Base-by-base conservation (phyloP, 73 alveolate genomes). In the Symbiodinium pilosum region DNA sequence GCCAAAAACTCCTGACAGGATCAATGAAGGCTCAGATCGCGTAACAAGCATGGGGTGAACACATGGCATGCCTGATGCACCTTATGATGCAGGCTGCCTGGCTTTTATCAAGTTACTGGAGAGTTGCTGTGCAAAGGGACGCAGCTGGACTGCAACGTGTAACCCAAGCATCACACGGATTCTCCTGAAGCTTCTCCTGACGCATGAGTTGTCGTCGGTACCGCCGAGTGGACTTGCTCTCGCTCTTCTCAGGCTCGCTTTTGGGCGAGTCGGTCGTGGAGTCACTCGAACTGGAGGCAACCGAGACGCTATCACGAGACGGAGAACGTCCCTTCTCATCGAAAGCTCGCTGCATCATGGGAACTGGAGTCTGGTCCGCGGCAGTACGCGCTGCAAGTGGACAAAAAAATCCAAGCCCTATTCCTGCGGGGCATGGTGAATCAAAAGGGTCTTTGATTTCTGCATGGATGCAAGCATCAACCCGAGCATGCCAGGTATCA, bases 171-270 rank as follows among this genome's bases (percentile, higher is more conserved):
- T n/a, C n/a, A n/a, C n/a, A n/a, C n/a, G n/a, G n/a, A n/a, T n/a
- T n/a, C n/a, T n/a, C n/a, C n/a, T 64, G 38, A 16, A 64, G 77
- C 77, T 28, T 64, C 77, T 64, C 77, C 77, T 64, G 77, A 64
- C 77, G 77, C 77, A 64, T 64, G 30, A 64, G 77, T 36, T 64
- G 77, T 36, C 77, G 39, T 3, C 77, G 77, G 77, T 64, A 36
- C 20, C 77, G 77, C 77, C 77, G 77, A 7, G 77, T 64, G 77
- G 77, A 64, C 28, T 64, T 64, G 32, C 30, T 28, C 7, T 64
- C 77, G 28, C 77, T 18, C 77, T 36, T 64, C 36, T 64, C 77
- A 3, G 71, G 16, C 77, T 64, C 77, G 32, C 16, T 28, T 26
- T 28, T 18, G 36, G 77, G 77, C 26, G 71, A 21, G 7, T 64